Conservation (phyloP, 1,139 yeast genomes). For the Debaryomycetaceae sp. region DNA sequence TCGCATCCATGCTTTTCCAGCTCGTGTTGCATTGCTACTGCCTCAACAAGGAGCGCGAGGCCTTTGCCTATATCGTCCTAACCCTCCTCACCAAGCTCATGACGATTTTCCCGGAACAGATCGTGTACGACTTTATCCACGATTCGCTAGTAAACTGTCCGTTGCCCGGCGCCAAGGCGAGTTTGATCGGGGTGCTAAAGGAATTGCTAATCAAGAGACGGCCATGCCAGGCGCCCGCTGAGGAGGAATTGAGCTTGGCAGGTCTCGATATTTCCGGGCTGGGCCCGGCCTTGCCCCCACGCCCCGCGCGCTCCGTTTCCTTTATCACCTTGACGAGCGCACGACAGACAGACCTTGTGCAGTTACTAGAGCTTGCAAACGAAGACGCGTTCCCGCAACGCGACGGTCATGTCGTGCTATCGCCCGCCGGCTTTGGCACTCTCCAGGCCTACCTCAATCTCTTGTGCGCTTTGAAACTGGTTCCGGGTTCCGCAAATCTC, state of each 20-base stretch:
- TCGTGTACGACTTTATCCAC: constrained; percentile 47
- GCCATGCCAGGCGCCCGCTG: too few species aligned
- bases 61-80: constrained; percentile 21
- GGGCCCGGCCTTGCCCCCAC: constrained; percentile 4
- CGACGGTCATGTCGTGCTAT: constrained; percentile 7
- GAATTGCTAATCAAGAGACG: constrained; percentile 28
- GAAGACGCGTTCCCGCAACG: constrained; percentile 18
- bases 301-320: constrained; percentile 6
- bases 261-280: constrained; percentile 16
- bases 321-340: constrained; percentile 27
- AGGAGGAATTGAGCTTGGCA: not conserved
- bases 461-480: not conserved
- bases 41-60: constrained; percentile 4
- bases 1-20: constrained; percentile 25
- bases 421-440: constrained; percentile 24
- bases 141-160: constrained; percentile 68
- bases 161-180: constrained; percentile 45
- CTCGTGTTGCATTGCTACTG: constrained; percentile 17
- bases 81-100: constrained; percentile 48
- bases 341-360: constrained; percentile 28
- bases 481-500: not conserved
- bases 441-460: constrained; percentile 47
- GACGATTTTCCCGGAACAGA: constrained; percentile 43
- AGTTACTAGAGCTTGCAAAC: constrained; percentile 23
- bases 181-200: constrained; percentile 56